Conservation (phyloP, 75 land plant genomes). For the Pinus taeda region DNA sequence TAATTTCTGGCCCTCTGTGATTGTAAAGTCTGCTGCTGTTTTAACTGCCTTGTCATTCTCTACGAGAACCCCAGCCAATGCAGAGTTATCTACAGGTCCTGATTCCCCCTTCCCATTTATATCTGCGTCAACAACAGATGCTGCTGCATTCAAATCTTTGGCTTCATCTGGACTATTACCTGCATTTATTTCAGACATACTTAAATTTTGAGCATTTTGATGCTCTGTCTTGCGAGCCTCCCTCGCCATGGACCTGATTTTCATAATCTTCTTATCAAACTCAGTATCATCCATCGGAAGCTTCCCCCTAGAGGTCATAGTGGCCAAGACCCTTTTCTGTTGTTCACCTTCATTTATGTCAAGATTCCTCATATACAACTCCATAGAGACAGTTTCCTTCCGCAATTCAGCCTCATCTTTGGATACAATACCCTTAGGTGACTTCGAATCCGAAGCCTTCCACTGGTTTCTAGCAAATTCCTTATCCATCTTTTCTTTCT, state of each 20-base stretch:
- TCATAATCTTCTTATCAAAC: conserved; percentile 33
- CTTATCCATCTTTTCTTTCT: conserved; percentile 52
- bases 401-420: conserved; percentile 7
- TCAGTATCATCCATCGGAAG: conserved; percentile 17
- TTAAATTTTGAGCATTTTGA: conserved; percentile 4
- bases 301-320: conserved; percentile 13
- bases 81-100: background rate
- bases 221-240: conserved; percentile 44
- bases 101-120: background rate
- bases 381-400: background rate
- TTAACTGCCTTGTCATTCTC: background rate
- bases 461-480: conserved; percentile 34
- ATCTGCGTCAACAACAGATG: background rate
- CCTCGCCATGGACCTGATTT: conserved; percentile 65
- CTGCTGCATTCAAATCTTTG: background rate
- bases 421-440: conserved; percentile 31
- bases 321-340: conserved; percentile 22
- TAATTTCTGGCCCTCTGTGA: background rate
- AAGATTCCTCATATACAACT: conserved; percentile 18
- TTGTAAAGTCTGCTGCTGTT: background rate
- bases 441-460: conserved; percentile 25
- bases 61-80: background rate
- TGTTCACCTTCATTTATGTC: conserved; percentile 39
- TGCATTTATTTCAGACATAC: background rate
- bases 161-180: conserved; percentile 11